Conservation (phyloP, 176 grass and related monocot genomes). For the Oryza australiensis region DNA sequence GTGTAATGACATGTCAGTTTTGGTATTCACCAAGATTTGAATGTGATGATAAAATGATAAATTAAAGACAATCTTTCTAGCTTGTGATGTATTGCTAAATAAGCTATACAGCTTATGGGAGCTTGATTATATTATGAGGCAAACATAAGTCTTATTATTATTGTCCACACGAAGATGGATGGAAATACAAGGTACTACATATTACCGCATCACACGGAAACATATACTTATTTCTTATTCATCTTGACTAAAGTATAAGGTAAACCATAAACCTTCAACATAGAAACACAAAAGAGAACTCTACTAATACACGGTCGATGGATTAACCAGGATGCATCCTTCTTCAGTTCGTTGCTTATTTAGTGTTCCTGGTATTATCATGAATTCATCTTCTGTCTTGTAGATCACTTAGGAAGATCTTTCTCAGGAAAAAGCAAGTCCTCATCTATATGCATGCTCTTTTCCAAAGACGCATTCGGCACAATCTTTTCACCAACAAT, state of each 20-base stretch:
- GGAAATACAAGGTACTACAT: background rate
- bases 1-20: too few relatives aligned
- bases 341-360: background rate
- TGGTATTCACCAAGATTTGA: too few relatives aligned
- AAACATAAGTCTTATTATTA: background rate
- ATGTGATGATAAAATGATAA: too few relatives aligned
- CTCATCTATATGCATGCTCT: background rate
- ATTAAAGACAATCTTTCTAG: background rate
- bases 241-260: background rate
- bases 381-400: background rate
- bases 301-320: background rate
- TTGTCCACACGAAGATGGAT: background rate
- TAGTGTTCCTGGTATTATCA: too few relatives aligned
- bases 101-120: background rate
- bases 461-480: background rate
- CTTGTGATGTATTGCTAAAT: background rate
- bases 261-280: background rate
- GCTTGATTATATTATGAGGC: background rate
- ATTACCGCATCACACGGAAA: background rate
- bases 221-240: background rate
- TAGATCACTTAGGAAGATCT: background rate
- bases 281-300: conserved; percentile 27
- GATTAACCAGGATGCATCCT: background rate
- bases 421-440: background rate
- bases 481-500: background rate